These are phyloP conservation scores for Sarocladiaceae sp. DNA, from an alignment of 2,329 filamentous ascomycete species.

Conservation along the genomic window DNA sequence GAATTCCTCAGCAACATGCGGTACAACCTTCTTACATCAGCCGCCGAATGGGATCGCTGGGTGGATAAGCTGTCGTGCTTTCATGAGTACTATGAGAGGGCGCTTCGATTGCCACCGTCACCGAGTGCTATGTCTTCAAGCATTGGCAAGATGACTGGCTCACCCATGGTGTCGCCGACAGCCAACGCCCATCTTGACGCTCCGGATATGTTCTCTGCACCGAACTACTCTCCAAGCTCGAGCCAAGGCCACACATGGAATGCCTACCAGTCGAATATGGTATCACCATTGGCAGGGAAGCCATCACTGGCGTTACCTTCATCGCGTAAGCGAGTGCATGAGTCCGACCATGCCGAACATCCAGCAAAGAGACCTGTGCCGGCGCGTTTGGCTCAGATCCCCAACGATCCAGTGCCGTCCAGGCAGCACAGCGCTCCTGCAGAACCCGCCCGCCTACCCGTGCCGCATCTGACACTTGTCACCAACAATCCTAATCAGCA, in stretches of 20 bases:
- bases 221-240: slow-evolving; percentile 37
- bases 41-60: slow-evolving; percentile 84
- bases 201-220: slow-evolving; percentile 25
- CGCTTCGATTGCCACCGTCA: slow-evolving; percentile 43
- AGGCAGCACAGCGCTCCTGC: slow-evolving; percentile 13
- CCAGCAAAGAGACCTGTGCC: slow-evolving; percentile 47
- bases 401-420: not conserved
- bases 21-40: slow-evolving; percentile 84
- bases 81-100: slow-evolving; percentile 74
- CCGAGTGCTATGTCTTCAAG: slow-evolving; percentile 29
- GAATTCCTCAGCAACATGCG: slow-evolving; percentile 98
- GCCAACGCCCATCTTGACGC: slow-evolving; percentile 21
- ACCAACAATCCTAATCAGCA: slow-evolving; percentile 29
- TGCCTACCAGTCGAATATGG: slow-evolving; percentile 31
- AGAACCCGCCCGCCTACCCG: slow-evolving; percentile 50
- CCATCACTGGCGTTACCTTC: slow-evolving; percentile 34
- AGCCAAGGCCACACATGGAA: slow-evolving; percentile 33
- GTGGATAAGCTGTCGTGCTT: slow-evolving; percentile 78
- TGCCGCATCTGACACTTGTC: slow-evolving; percentile 67
- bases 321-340: slow-evolving; percentile 47
- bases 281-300: slow-evolving; percentile 47
- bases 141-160: slow-evolving; percentile 32
- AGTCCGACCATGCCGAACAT: slow-evolving; percentile 47
- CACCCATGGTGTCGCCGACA: slow-evolving; percentile 49
- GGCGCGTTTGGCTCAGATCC: slow-evolving; percentile 13